Conservation (phyloP, 2,329 filamentous ascomycete genomes). For the Diaporthe caulivora region DNA sequence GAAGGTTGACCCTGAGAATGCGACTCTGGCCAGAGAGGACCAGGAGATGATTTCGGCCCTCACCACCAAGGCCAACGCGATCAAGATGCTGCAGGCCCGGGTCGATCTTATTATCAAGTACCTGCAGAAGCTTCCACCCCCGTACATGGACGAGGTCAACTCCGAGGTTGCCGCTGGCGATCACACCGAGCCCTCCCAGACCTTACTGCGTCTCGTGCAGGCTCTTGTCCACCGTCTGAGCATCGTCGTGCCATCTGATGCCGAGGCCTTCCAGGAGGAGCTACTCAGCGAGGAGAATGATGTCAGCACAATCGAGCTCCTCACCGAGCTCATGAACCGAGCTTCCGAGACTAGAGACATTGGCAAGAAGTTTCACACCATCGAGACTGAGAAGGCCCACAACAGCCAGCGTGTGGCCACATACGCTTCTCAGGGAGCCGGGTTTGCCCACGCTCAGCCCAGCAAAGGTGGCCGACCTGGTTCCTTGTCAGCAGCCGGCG, state of each 20-base stretch:
- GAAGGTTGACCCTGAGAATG: slow-evolving; percentile 53
- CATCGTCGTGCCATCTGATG: slow-evolving; percentile 80
- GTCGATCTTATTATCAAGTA: slow-evolving; percentile 82
- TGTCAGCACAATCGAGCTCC: slow-evolving; percentile 80
- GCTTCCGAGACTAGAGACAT: slow-evolving; percentile 78
- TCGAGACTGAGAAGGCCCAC: slow-evolving; percentile 58
- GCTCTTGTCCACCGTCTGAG: slow-evolving; percentile 86
- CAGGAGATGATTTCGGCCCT: slow-evolving; percentile 75
- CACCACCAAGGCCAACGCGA: slow-evolving; percentile 89
- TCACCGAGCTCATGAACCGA: slow-evolving; percentile 81
- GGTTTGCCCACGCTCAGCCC: slow-evolving; percentile 42
- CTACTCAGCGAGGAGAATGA: slow-evolving; percentile 85
- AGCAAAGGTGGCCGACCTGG: slow-evolving; percentile 27
- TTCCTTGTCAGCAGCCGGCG: slow-evolving; percentile 33
- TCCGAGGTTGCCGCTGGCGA: slow-evolving; percentile 55
- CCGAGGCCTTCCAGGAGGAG: slow-evolving; percentile 75
- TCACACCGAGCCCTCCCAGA: slow-evolving; percentile 68
- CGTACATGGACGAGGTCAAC: slow-evolving; percentile 37
- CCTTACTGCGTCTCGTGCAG: slow-evolving; percentile 88
- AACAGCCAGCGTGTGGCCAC: slow-evolving; percentile 41
- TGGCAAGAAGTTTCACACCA: slow-evolving; percentile 77
- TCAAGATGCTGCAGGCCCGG: slow-evolving; percentile 89
- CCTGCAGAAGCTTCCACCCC: slow-evolving; percentile 76
- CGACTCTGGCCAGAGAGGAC: slow-evolving; percentile 67
- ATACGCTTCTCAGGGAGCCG: slow-evolving; percentile 30